Conservation (phyloP, 2,329 filamentous ascomycete species). For the Botryotinia globosa region DNA sequence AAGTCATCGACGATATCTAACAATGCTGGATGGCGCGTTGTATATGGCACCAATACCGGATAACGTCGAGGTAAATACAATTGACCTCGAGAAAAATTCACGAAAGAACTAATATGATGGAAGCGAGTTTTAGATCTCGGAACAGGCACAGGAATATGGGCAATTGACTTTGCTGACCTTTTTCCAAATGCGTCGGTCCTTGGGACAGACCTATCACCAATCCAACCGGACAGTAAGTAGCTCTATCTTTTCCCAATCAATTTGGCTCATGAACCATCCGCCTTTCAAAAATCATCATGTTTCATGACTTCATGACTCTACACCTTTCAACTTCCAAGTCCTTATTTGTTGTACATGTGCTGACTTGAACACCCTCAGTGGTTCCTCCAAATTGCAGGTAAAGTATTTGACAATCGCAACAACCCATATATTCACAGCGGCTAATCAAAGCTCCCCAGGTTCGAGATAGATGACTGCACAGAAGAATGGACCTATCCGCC, state of each 20-base stretch:
- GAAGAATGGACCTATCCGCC: constrained; percentile 42
- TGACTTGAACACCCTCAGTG: constrained; percentile 28
- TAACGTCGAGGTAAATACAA: constrained; percentile 26
- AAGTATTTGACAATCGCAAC: background rate
- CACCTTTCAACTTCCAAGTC: background rate
- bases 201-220: constrained; percentile 39
- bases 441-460: constrained; percentile 40
- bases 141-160: constrained; percentile 47
- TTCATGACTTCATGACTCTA: background rate
- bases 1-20: constrained; percentile 37
- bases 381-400: constrained; percentile 55
- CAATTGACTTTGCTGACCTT: constrained; percentile 40
- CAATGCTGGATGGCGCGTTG: constrained; percentile 31
- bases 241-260: background rate
- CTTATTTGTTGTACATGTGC: background rate
- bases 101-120: background rate
- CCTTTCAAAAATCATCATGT: too few relatives aligned
- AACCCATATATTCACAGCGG: background rate
- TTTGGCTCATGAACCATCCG: background rate
- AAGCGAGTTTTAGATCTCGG: constrained; percentile 30
- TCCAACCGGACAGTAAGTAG: constrained; percentile 39
- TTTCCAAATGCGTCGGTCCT: constrained; percentile 37
- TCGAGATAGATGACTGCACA: constrained; percentile 62
- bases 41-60: constrained; percentile 36
- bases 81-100: background rate